Evolutionary conservation across 306 rosid genomes (phyloP), one percentile per base, ranked within the genome.

Genomic region (Casuarina equisetifolia): DNA sequence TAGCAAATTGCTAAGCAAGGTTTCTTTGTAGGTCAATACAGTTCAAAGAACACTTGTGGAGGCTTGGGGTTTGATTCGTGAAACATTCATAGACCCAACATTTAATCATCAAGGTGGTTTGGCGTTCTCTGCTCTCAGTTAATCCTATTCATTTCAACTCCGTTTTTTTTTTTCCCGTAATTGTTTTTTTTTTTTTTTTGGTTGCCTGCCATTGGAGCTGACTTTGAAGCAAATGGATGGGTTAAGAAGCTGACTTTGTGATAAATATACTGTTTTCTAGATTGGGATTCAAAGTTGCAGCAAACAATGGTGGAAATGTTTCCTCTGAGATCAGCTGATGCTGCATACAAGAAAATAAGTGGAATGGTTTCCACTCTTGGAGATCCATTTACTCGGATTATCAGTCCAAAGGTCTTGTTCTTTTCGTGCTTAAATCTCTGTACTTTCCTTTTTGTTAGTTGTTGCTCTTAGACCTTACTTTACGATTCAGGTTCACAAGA

Each of bases 261-360:
- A 25, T 32, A 10, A 46, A 1, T 70, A 40, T 58, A 59, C 48
- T 59, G 66, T 38, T 81, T 68, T 83, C 82, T 70, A 95, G 98
- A 95, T 86, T 91, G 98, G 98, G 98, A 95, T 81, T 81, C 79
- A 77, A 92, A 91, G 87, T 86, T 92, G 86, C 96, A 95, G 82
- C 97, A 95, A 86, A 95, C 97, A 61, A 95, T 95, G 98, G 97
- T 90, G 78, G 98, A 95, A 82, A 95, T 95, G 91, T 95, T 95
- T 87, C 96, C 97, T 55, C 88, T 95, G 79, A 84, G 85, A 68
- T 89, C 98, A 11, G 93, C 91, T 0, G 98, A 95, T 82, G 97
- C 93, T 43, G 98, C 98, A 13, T 92, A 92, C 83, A 91, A 40
- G 66, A 92, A 95, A 85, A 82, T 95, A 88, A 85, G 98, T 62